Evolutionary conservation across 768 basidiomycete species (phyloP).

Genomic region (Gelatoporia subvermispora): DNA sequence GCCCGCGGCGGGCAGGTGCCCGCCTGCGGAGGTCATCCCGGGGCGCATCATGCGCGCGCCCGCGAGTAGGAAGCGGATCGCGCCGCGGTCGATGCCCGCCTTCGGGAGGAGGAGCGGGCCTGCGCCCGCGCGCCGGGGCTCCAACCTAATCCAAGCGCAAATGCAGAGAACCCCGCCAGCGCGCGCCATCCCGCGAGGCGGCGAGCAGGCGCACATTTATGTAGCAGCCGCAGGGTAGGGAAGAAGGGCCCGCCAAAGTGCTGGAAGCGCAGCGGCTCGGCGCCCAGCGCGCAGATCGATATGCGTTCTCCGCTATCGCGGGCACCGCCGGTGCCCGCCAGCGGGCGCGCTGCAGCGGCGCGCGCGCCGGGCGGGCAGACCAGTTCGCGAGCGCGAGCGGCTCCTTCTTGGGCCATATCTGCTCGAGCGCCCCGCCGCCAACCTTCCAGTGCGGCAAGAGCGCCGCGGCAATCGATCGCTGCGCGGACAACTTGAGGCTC

Average conservation of each 20-base stretch:
- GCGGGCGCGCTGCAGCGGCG: background rate
- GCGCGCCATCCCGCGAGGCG: background rate
- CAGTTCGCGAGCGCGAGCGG: slow-evolving; percentile 90
- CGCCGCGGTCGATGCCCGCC: slow-evolving; percentile 91
- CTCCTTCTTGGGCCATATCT: slow-evolving; percentile 99
- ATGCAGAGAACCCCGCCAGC: background rate
- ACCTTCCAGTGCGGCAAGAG: slow-evolving; percentile 83
- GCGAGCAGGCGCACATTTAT: slow-evolving; percentile 64
- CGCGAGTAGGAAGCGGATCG: slow-evolving; percentile 92
- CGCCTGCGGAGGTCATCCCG: slow-evolving; percentile 89
- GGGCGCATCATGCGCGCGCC: slow-evolving; percentile 98
- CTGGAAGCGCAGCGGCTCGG: slow-evolving; percentile 90
- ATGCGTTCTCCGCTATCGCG: slow-evolving; percentile 85
- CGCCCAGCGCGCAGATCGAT: slow-evolving; percentile 84
- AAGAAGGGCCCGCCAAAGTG: slow-evolving; percentile 92
- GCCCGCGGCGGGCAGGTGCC: slow-evolving; percentile 74
- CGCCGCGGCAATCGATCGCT: slow-evolving; percentile 77
- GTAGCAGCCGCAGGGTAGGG: slow-evolving; percentile 84
- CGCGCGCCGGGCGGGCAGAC: slow-evolving; percentile 42
- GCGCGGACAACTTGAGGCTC: slow-evolving; percentile 89
- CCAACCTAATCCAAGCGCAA: no score
- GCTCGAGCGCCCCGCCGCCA: slow-evolving; percentile 76
- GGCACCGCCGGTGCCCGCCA: background rate
- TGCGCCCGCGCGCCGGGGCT: no score
- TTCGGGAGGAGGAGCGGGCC: slow-evolving; percentile 88